Conservation (phyloP, 352 stramenopile species). For the Nothophytophthora sp. region DNA sequence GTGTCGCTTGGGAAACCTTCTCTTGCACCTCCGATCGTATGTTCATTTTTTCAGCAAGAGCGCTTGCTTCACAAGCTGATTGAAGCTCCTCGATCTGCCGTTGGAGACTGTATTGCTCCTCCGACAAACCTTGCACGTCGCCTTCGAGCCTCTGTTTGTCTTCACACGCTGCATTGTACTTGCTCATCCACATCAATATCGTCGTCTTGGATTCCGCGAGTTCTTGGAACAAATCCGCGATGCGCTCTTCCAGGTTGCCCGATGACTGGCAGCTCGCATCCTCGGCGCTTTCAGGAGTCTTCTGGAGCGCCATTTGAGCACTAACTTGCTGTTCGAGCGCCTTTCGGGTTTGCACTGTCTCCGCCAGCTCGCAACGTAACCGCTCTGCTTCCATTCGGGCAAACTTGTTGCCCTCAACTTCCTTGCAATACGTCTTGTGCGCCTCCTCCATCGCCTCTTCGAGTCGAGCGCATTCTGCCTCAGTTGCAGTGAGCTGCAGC, state of each 20-base stretch:
- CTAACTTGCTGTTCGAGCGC: conserved; percentile 13
- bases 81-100: conserved; percentile 22
- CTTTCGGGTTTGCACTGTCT: conserved; percentile 4
- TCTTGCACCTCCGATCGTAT: neutral
- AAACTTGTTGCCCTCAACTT: too few relatives aligned
- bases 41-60: conserved; percentile 1
- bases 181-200: conserved; percentile 75
- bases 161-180: conserved; percentile 44
- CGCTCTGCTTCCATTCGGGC: conserved; percentile 1
- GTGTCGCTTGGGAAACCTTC: neutral
- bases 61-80: conserved; percentile 7
- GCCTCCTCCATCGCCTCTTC: conserved; percentile 8
- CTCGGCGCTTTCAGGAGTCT: conserved; percentile 13
- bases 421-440: too few relatives aligned
- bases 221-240: conserved; percentile 31
- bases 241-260: conserved; percentile 1
- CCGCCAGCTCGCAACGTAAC: conserved; percentile 19
- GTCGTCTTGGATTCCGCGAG: conserved; percentile 54
- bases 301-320: conserved; percentile 5
- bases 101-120: conserved; percentile 36
- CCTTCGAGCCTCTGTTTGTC: conserved; percentile 36
- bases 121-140: conserved; percentile 17
- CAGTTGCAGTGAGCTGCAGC: conserved; percentile 18
- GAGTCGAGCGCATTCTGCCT: conserved; percentile 23
- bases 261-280: neutral